phyloP scores from a whole-genome alignment of 2,329 filamentous ascomycete species.

The Aureobasidium sp. region DNA sequence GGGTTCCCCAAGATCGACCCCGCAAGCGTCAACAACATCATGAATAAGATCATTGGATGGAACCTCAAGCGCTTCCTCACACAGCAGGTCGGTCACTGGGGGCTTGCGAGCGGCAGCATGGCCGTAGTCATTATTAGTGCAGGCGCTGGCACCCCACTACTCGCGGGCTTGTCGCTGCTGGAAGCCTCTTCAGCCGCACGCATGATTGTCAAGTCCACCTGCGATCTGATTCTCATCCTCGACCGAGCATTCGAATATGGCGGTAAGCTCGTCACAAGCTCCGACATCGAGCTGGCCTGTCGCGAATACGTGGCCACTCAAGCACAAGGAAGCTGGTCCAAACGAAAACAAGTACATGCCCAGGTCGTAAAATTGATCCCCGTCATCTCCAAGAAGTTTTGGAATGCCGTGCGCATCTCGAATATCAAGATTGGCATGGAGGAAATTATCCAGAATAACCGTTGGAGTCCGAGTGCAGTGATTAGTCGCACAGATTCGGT shows the following conservation, averaged over 20 bases:
- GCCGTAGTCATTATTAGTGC: not conserved
- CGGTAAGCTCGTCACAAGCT: not conserved
- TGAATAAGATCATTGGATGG: not conserved
- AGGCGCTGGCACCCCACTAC: not conserved
- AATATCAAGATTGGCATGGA: not conserved
- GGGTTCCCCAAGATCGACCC: not conserved
- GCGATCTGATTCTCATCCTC: not conserved
- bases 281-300: not conserved
- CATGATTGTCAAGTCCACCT: not conserved
- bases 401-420: not conserved
- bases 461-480: not conserved
- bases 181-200: not conserved
- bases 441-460: not conserved
- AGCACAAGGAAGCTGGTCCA: not conserved
- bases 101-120: too few species aligned
- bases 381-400: not conserved
- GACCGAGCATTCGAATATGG: not conserved
- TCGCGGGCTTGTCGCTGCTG: not conserved
- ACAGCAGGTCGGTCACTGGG: not conserved
- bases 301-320: not conserved
- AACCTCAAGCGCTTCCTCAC: not conserved
- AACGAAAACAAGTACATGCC: not conserved
- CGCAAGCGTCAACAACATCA: not conserved
- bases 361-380: not conserved
- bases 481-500: not conserved